Percentiles rank a stretch among this genome's conserved stretches.
Conservation (phyloP, 2,329 filamentous ascomycete genomes). For the Onygenales sp. region DNA sequence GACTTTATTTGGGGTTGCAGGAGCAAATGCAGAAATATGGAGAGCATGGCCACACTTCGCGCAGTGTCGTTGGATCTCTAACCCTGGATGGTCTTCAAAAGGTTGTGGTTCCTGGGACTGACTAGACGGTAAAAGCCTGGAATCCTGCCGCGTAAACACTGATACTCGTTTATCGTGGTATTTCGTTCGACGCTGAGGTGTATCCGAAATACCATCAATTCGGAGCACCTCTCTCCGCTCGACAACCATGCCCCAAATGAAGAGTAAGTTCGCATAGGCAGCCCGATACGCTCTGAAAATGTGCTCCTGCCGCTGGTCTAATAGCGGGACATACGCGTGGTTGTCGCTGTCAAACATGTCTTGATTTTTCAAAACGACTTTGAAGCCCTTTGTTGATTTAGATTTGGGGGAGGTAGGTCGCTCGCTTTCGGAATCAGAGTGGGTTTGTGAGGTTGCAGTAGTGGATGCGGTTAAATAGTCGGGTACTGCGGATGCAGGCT, state of each 20-base stretch:
- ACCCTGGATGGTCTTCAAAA: constrained; percentile 15
- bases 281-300: constrained; percentile 45
- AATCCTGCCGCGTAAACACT: background rate
- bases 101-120: background rate
- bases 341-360: constrained; percentile 47
- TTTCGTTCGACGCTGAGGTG: background rate
- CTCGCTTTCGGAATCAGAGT: constrained; percentile 31
- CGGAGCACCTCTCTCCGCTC: constrained; percentile 51
- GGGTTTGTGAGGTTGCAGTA: constrained; percentile 20
- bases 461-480: constrained; percentile 23
- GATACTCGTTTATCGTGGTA: background rate
- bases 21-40: constrained; percentile 27
- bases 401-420: constrained; percentile 20
- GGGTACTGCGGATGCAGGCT: constrained; percentile 18
- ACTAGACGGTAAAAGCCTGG: background rate
- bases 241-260: constrained; percentile 48
- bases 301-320: constrained; percentile 39
- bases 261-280: constrained; percentile 49
- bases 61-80: constrained; percentile 36
- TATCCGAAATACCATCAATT: constrained; percentile 37
- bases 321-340: constrained; percentile 36
- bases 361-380: constrained; percentile 47
- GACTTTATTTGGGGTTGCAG: constrained; percentile 12
- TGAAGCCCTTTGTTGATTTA: constrained; percentile 25
- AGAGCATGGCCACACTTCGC: constrained; percentile 29